Evolutionary conservation across 805 yeast genomes (phyloP), one percentile per base, ranked within the genome.

Genomic region (Saccharomycopsis malanga): DNA sequence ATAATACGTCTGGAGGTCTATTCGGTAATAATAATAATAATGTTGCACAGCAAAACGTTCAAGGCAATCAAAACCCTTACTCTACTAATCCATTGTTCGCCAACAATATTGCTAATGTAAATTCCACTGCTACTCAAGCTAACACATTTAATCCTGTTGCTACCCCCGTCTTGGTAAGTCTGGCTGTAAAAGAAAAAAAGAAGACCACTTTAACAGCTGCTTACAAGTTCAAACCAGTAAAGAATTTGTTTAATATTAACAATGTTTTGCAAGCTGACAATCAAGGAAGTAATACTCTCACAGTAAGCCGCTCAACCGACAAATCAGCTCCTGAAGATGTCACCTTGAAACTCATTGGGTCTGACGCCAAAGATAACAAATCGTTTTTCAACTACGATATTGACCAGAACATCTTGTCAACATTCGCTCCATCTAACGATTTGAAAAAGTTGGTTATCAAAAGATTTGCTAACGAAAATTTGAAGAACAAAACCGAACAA

Each of bases 1-100:
- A 58, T 47, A 52, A 62, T 35, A 70, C 71, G 69, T 68, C 61
- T 4, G 52, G 48, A 12, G 62, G 66, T 2, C 49, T 54, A 6
- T 62, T 63, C 54, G 70, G 69, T 2, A 45, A 54, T 38, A 51
- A 50, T 36, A 51, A 55, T 47, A 51, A 43, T 17, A 50, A 46
- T 22, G 45, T 32, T 36, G 45, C 32, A 20, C 38, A 18, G 21
- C n/a, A 42, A 5, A 45, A 49, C 35, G 52, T 55, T 32, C 56
- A 59, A 42, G 65, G 66, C 4, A 61, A 57, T 52, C 63, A 57
- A 7, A 56, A 51, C 34, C 49, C 55, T 42, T 49, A 50, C 50
- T 38, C 55, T 41, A 50, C 52, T 10, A 61, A 60, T 3, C 60
- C 59, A 0, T 56, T 56, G 42, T 60, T 56, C 46, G 61, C 58